Percentiles rank a stretch among this genome's conserved stretches.
Evolutionary conservation across 2,329 filamentous ascomycete genomes (phyloP).

Genomic region (Aspergillus hiratsukae): DNA sequence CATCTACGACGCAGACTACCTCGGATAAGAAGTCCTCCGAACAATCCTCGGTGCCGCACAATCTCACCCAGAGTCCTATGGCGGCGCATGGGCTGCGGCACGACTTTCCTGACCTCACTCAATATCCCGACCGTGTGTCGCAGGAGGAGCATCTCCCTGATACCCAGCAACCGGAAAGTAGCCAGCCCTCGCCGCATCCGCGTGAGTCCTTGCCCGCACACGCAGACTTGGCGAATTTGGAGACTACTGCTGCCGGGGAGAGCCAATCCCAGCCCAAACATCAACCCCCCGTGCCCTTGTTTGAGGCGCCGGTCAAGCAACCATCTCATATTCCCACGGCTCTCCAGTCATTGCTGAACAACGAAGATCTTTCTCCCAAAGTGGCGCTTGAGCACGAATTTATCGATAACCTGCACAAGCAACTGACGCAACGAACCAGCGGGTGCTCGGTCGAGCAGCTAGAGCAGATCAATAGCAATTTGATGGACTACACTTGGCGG

Average conservation of each 20-base stretch:
- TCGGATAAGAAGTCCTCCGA: conserved; percentile 77
- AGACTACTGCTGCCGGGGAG: conserved; percentile 26
- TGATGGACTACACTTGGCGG: conserved; percentile 89
- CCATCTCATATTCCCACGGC: conserved; percentile 20
- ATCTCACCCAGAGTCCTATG: conserved; percentile 60
- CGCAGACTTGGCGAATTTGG: conserved; percentile 25
- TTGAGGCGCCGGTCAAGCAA: conserved; percentile 30
- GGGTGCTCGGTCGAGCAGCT: conserved; percentile 88
- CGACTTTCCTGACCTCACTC: conserved; percentile 52
- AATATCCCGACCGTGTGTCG: conserved; percentile 46
- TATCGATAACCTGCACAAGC: conserved; percentile 56
- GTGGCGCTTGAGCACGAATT: conserved; percentile 45
- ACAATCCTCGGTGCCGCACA: conserved; percentile 62
- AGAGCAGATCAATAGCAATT: conserved; percentile 82
- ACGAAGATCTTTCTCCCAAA: conserved; percentile 26
- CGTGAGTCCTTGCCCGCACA: conserved; percentile 21
- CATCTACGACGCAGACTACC: conserved; percentile 81
- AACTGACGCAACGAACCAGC: conserved; percentile 63
- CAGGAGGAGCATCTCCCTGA: conserved; percentile 60
- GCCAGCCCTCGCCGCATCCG: conserved; percentile 28
- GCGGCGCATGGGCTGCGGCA: conserved; percentile 40
- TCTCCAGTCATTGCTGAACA: conserved; percentile 32
- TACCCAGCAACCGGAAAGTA: conserved; percentile 52
- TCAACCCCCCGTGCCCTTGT: conserved; percentile 38
- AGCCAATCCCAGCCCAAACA: conserved; percentile 38